phyloP scores from a whole-genome alignment of 345 rosid species.

The Populus tremula region DNA sequence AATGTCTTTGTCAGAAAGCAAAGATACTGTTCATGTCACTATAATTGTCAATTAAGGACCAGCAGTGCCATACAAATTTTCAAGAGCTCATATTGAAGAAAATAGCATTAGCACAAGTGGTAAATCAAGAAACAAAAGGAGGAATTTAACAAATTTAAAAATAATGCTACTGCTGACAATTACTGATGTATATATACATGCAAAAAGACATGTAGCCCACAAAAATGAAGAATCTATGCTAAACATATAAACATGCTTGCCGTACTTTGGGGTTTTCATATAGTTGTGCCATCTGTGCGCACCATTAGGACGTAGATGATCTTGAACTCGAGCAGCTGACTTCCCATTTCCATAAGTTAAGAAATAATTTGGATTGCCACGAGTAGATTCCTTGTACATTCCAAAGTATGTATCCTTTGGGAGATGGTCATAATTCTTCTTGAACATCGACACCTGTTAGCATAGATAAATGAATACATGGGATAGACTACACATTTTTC shows the following conservation, averaged over 20 bases:
- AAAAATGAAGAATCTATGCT: not conserved
- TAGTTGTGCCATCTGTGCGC: constrained; percentile 99
- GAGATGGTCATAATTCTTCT: constrained; percentile 93
- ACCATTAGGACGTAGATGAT: constrained; percentile 94
- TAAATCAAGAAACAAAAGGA: not conserved
- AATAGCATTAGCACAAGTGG: not conserved
- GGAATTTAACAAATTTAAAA: too few relatives aligned
- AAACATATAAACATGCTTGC: not conserved
- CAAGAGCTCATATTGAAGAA: not conserved
- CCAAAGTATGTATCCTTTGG: constrained; percentile 82
- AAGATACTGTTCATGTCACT: not conserved
- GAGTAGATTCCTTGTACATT: constrained; percentile 76
- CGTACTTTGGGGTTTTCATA: constrained; percentile 71
- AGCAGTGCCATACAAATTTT: not conserved
- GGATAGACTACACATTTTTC: not conserved
- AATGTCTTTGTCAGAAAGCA: not conserved
- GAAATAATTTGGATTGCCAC: constrained; percentile 88
- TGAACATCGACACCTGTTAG: constrained; percentile 83
- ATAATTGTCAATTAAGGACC: not conserved
- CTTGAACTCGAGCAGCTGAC: constrained; percentile 90
- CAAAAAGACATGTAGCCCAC: not conserved
- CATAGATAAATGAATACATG: not conserved
- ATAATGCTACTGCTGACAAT: not conserved
- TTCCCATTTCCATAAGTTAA: constrained; percentile 96
- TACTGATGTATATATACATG: not conserved